These are phyloP conservation scores for Aspergillus nanangensis DNA, from an alignment of 495 filamentous ascomycete genomes.

Conservation along the genomic window DNA sequence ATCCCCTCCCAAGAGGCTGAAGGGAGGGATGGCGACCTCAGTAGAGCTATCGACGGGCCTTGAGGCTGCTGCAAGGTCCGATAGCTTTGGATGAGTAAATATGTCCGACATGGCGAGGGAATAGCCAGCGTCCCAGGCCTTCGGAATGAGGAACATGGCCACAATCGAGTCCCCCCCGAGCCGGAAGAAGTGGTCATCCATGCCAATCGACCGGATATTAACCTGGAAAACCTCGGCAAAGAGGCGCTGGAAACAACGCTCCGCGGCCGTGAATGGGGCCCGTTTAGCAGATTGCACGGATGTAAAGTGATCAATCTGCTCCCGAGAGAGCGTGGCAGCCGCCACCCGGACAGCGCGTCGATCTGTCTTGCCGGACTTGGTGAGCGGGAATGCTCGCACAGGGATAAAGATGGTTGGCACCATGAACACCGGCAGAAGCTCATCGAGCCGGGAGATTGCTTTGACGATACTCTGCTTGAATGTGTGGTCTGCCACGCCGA, in stretches of 20 bases:
- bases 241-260: not conserved
- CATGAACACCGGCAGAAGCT: conserved; percentile 32
- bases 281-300: not conserved
- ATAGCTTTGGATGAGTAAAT: conserved; percentile 27
- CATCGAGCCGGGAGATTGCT: conserved; percentile 1
- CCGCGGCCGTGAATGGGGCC: not conserved
- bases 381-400: conserved; percentile 28
- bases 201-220: conserved; percentile 19
- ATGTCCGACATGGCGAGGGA: conserved; percentile 30
- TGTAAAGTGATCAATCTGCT: not conserved
- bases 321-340: not conserved
- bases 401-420: conserved; percentile 32
- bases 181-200: conserved; percentile 49
- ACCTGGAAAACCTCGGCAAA: conserved; percentile 20
- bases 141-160: conserved; percentile 48
- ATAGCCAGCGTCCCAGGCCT: conserved; percentile 14
- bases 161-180: conserved; percentile 50
- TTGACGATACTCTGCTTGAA: no score
- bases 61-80: not conserved
- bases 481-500: no score
- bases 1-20: not conserved
- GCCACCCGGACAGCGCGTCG: not conserved
- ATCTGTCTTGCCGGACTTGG: conserved; percentile 30
- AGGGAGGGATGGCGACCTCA: not conserved
- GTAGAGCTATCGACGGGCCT: not conserved